Evolutionary conservation across 257 asterid genomes (phyloP).

Genomic region (Solanum tarapatanum): DNA sequence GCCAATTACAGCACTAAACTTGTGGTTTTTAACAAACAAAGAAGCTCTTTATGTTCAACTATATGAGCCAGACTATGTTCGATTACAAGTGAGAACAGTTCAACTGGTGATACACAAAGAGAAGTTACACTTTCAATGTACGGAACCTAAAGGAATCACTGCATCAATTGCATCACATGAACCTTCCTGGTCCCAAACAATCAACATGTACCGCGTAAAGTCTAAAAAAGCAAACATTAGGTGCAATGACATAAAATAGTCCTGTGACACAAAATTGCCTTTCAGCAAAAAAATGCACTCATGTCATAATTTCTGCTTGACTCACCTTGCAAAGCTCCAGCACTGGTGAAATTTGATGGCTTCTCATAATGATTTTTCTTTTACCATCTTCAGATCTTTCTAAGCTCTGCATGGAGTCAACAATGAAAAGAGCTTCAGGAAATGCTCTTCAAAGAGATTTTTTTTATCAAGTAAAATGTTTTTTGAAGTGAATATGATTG

Average conservation of each 20-base stretch:
- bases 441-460: background rate
- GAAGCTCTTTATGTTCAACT: background rate
- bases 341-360: conserved; percentile 77
- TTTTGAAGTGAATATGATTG: background rate
- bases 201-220: background rate
- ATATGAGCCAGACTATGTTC: background rate
- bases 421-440: background rate
- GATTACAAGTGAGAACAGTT: background rate
- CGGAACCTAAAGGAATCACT: background rate
- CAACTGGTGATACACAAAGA: background rate
- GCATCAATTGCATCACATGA: background rate
- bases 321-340: conserved; percentile 85
- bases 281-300: background rate
- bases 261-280: background rate
- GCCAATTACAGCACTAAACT: background rate
- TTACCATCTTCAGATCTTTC: conserved; percentile 63
- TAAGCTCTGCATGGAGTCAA: conserved; percentile 49
- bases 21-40: background rate
- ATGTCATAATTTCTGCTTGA: background rate
- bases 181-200: background rate
- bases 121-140: background rate
- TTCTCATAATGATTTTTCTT: conserved; percentile 56
- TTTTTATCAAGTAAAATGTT: background rate
- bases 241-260: background rate
- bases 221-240: background rate